A percentile compares a stretch with the other conserved stretches of the same genome.
These are phyloP conservation scores for Vitis rupestris DNA, from an alignment of 164 flowering plant species.

Conservation along the genomic window DNA sequence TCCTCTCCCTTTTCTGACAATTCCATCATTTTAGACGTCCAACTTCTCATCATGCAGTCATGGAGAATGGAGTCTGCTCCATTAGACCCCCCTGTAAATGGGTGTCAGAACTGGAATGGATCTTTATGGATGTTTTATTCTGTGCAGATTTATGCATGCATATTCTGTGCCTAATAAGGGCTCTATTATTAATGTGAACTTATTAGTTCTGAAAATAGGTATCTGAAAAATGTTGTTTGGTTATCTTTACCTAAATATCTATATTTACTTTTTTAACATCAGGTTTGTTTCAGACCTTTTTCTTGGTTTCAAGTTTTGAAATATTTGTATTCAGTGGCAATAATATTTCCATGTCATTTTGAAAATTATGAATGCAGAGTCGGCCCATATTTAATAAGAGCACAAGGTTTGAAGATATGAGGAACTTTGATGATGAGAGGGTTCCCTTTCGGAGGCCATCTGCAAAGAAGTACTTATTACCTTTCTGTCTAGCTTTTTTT, in stretches of 20 bases:
- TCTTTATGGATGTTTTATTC: background rate
- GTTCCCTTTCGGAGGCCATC: slow-evolving; percentile 59
- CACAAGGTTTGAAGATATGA: slow-evolving; percentile 96
- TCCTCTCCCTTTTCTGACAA: no score
- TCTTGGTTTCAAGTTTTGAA: background rate
- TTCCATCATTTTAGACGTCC: no score
- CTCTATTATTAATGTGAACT: background rate
- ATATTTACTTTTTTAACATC: no score
- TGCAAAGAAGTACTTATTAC: slow-evolving; percentile 53
- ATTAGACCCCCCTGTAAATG: background rate
- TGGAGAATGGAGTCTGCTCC: background rate
- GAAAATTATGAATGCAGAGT: slow-evolving; percentile 56
- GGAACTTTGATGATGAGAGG: slow-evolving; percentile 71
- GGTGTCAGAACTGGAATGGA: no score
- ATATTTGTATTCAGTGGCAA: background rate
- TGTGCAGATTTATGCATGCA: background rate
- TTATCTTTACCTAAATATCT: no score
- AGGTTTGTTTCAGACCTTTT: background rate
- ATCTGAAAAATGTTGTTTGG: no score
- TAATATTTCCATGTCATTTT: slow-evolving; percentile 6
- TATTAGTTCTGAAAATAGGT: background rate
- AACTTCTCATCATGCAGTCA: no score
- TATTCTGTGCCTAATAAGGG: background rate
- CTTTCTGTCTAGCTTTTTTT: background rate
- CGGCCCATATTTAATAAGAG: slow-evolving; percentile 97